Evolutionary conservation across 441 rosid species (phyloP).

Genomic region (Adansonia madagascariensis): DNA sequence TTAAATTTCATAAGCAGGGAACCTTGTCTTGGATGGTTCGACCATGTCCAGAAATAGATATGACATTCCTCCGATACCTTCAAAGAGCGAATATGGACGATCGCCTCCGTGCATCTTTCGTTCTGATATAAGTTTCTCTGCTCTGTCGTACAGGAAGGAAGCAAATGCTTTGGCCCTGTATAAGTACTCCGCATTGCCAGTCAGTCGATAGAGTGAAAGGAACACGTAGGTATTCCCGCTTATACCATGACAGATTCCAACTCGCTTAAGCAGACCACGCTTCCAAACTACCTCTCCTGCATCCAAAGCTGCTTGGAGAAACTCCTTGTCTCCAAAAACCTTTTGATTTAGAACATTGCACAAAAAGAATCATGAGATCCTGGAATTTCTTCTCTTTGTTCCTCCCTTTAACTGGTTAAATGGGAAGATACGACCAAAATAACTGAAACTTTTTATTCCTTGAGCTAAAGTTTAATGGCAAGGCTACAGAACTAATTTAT

Average conservation of each 20-base stretch:
- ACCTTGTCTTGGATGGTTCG: constrained; percentile 57
- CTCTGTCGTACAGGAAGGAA: constrained; percentile 63
- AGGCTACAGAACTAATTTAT: background rate
- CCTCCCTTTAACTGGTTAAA: background rate
- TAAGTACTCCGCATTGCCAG: constrained; percentile 49
- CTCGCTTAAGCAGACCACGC: constrained; percentile 65
- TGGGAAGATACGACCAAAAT: background rate
- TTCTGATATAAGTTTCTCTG: constrained; percentile 49
- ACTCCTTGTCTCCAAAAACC: constrained; percentile 60
- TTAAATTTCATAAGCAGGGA: constrained; percentile 68
- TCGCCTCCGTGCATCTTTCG: constrained; percentile 77
- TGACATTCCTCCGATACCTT: constrained; percentile 75
- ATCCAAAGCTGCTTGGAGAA: constrained; percentile 63
- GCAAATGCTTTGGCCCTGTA: constrained; percentile 65
- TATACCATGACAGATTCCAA: constrained; percentile 75
- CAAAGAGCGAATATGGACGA: constrained; percentile 58
- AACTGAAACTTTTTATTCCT: background rate
- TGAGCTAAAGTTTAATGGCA: background rate
- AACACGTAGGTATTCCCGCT: constrained; percentile 66
- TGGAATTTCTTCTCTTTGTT: background rate
- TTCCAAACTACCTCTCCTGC: constrained; percentile 69
- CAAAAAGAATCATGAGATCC: background rate
- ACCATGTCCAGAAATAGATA: constrained; percentile 58
- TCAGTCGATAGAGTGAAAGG: constrained; percentile 56
- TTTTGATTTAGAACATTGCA: constrained; percentile 28